These are phyloP conservation scores for Suillus bovinus DNA, from an alignment of 768 basidiomycete genomes.

Conservation along the genomic window DNA sequence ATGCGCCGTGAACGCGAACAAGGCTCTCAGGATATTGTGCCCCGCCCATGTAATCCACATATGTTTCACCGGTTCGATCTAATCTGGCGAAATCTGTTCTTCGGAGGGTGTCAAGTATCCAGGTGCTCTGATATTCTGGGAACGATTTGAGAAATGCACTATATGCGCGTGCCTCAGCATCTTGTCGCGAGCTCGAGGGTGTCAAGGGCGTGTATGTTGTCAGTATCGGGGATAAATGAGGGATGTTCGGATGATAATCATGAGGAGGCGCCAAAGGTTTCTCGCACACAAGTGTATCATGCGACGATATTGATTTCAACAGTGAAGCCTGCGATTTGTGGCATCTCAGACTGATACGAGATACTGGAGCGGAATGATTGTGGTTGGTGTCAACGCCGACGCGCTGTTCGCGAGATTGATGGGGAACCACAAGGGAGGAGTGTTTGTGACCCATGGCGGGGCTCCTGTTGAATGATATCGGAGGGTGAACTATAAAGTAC, in stretches of 20 bases:
- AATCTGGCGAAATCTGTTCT: constrained; percentile 61
- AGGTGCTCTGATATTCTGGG: constrained; percentile 64
- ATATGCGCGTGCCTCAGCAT: constrained; percentile 45
- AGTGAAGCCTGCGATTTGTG: constrained; percentile 37
- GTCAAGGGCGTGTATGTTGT: constrained; percentile 30
- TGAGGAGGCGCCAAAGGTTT: constrained; percentile 16
- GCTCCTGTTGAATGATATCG: constrained; percentile 1
- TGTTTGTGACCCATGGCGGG: constrained; percentile 34
- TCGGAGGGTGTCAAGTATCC: constrained; percentile 70
- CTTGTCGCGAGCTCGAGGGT: constrained; percentile 24
- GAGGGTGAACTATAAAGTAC: background rate
- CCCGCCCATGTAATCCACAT: constrained; percentile 88
- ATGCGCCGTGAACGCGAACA: constrained; percentile 66
- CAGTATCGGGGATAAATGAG: constrained; percentile 13
- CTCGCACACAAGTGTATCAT: constrained; percentile 40
- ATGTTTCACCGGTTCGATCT: constrained; percentile 65
- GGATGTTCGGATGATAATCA: constrained; percentile 7
- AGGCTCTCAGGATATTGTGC: constrained; percentile 79
- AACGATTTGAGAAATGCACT: constrained; percentile 44
- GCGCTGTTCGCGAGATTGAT: constrained; percentile 16
- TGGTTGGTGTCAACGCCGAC: constrained; percentile 11
- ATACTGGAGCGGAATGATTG: constrained; percentile 17
- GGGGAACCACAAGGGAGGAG: constrained; percentile 26
- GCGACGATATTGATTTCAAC: constrained; percentile 37
- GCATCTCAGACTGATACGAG: constrained; percentile 43